Conservation (phyloP, 108 stramenopile species). For the Conticribra guillardii region DNA sequence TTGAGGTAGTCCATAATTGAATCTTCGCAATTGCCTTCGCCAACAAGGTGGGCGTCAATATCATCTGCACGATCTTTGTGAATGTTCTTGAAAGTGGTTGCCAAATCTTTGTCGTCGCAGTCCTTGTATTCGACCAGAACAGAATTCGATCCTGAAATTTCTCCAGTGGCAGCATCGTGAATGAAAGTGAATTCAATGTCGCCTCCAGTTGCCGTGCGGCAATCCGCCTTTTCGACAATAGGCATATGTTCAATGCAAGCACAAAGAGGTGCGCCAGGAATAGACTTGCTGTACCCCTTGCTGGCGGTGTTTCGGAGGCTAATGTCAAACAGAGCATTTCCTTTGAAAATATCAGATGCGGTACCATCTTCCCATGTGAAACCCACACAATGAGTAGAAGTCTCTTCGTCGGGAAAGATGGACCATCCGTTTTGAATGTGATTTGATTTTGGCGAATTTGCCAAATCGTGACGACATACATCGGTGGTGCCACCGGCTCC, state of each 20-base stretch:
- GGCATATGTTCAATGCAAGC: constrained; percentile 52
- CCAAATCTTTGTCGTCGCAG: constrained; percentile 26
- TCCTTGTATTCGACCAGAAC: constrained; percentile 12
- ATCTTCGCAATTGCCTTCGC: constrained; percentile 4
- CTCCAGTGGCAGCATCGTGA: constrained; percentile 15
- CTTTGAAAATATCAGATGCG: constrained; percentile 15
- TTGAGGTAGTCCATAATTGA: constrained; percentile 17
- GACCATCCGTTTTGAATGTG: constrained; percentile 37
- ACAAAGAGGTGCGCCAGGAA: constrained; percentile 56
- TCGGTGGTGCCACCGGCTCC: constrained; percentile 22
- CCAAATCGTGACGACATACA: constrained; percentile 37
- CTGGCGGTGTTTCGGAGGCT: constrained; percentile 25
- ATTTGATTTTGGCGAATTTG: constrained; percentile 34
- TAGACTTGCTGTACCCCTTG: constrained; percentile 42
- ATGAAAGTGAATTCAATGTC: constrained; percentile 12
- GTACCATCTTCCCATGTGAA: constrained; percentile 31
- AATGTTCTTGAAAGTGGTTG: constrained; percentile 17
- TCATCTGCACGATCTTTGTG: background rate
- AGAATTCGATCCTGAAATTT: constrained; percentile 13
- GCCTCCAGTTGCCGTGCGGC: constrained; percentile 11
- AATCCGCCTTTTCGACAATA: constrained; percentile 19
- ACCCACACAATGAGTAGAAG: constrained; percentile 32
- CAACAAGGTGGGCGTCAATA: constrained; percentile 36
- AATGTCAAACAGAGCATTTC: constrained; percentile 31
- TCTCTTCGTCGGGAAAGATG: constrained; percentile 19